Evolutionary conservation across 2,329 filamentous ascomycete genomes (phyloP), one percentile per base, ranked within the genome.

Genomic region (Diplodia sapinea): DNA sequence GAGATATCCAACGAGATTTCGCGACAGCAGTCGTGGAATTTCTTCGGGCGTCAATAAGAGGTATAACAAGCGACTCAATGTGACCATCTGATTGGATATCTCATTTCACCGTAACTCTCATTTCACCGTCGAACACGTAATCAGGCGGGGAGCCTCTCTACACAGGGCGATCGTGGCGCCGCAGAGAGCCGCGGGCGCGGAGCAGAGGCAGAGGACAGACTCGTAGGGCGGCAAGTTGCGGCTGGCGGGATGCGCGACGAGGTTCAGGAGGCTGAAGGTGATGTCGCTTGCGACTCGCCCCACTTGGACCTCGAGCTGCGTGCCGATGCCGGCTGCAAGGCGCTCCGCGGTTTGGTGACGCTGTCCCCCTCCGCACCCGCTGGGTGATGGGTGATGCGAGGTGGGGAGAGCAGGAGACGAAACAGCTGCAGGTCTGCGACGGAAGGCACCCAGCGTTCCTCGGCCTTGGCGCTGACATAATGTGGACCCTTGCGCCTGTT

Each of bases 401-500:
- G 2, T 36, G 57, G 15, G 33, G 36, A 31, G 57, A 36, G 57
- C n/a, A 23, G 29, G 31, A 3, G 50, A 15, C 11, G 9, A 36
- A 36, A 57, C 36, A 40, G 40, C 40, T 43, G 43, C 43, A 47
- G 43, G 17, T n/a, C n/a, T 20, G 43, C 43, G 43, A 47, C 23
- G 26, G 12, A 11, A 7, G 29, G 23, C 13, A n/a, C 49, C 11
- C 20, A 23, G 49, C 49, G n/a, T 4, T 33, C 6, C 6, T 33
- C 12, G 26, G 20, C 4, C 59, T 63, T 63, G 59, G 59, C 47
- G 47, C 59, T 63, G 59, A 63, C 59, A 52, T 63, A 63, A 63
- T 11, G 31, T 49, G 31, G 59, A 63, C 59, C 59, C 59, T 51
- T 17, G 43, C 38, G 57, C 47, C n/a, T 29, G 59, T 63, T 63